Evolutionary conservation across 2,329 filamentous ascomycete genomes (phyloP).

Genomic region (Albophoma yamanashiensis): DNA sequence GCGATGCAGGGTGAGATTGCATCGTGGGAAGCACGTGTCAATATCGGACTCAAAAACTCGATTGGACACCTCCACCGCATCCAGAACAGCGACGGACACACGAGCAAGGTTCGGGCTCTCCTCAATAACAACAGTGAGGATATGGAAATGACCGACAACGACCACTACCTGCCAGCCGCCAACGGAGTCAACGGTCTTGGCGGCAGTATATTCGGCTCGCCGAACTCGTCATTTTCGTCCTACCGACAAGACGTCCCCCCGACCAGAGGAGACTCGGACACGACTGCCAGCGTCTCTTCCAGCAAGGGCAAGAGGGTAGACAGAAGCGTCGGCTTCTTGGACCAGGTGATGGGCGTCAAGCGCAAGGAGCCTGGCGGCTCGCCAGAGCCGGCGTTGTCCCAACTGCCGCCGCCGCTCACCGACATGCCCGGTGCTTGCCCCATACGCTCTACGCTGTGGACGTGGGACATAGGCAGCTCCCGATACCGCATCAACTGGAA

Average conservation of each 20-base stretch:
- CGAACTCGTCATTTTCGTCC: constrained; percentile 19
- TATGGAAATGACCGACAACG: constrained; percentile 33
- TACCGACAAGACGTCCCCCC: constrained; percentile 13
- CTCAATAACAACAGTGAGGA: constrained; percentile 38
- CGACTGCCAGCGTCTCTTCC: constrained; percentile 11
- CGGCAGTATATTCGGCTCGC: constrained; percentile 24
- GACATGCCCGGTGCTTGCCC: constrained; percentile 17
- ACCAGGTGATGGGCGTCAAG: constrained; percentile 18
- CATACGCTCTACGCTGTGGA: constrained; percentile 36
- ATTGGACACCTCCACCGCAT: constrained; percentile 30
- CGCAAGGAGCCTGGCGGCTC: constrained; percentile 24
- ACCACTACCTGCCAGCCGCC: constrained; percentile 13
- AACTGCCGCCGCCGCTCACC: constrained; percentile 15
- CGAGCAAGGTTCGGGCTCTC: constrained; percentile 44
- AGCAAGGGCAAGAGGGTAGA: constrained; percentile 18
- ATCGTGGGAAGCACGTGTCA: constrained; percentile 52
- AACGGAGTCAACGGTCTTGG: constrained; percentile 10
- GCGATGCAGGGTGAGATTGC: constrained; percentile 55
- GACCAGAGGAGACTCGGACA: constrained; percentile 17
- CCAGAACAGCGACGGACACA: constrained; percentile 37
- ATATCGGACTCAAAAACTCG: constrained; percentile 28
- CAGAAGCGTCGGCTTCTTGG: constrained; percentile 15
- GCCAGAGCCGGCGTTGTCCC: constrained; percentile 18
- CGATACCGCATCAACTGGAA: constrained; percentile 76
- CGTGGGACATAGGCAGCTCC: constrained; percentile 35